Evolutionary conservation across 768 basidiomycete genomes (phyloP).

Genomic region (Boletus barrowsii): DNA sequence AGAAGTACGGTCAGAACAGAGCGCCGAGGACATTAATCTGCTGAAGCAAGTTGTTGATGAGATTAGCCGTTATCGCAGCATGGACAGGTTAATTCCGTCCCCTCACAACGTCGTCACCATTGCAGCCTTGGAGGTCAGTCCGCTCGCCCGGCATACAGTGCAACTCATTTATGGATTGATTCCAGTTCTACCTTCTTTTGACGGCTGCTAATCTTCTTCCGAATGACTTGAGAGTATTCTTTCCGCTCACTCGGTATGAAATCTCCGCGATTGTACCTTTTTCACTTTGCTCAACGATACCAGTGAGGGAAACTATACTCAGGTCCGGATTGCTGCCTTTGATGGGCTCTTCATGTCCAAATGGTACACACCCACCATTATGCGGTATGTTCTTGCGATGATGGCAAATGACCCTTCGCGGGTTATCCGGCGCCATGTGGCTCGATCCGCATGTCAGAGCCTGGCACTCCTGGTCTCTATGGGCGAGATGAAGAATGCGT

Average conservation of each 20-base stretch:
- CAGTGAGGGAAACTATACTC: slow-evolving; percentile 92
- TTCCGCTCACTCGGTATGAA: slow-evolving; percentile 82
- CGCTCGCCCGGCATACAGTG: not conserved
- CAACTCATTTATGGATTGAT: slow-evolving; percentile 5
- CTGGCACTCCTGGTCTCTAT: slow-evolving; percentile 82
- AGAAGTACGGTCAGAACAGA: slow-evolving; percentile 65
- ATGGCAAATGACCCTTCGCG: slow-evolving; percentile 85
- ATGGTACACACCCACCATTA: slow-evolving; percentile 80
- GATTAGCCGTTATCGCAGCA: slow-evolving; percentile 87
- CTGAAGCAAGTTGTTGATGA: slow-evolving; percentile 75
- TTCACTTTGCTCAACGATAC: slow-evolving; percentile 9
- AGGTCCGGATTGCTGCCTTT: slow-evolving; percentile 90
- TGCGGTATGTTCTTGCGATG: slow-evolving; percentile 84
- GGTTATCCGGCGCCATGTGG: slow-evolving; percentile 80
- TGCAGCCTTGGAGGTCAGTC: slow-evolving; percentile 81
- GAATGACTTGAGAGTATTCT: slow-evolving; percentile 72
- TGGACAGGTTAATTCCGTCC: slow-evolving; percentile 94
- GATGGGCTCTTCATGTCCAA: slow-evolving; percentile 89
- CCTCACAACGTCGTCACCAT: slow-evolving; percentile 91
- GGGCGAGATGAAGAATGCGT: slow-evolving; percentile 80
- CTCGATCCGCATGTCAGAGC: slow-evolving; percentile 81
- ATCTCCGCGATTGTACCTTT: not conserved
- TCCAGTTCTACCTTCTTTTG: slow-evolving; percentile 76
- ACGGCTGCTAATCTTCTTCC: slow-evolving; percentile 76
- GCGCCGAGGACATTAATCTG: slow-evolving; percentile 63